Conservation (phyloP, 2,329 filamentous ascomycete species). For the Cordyceps javanica region DNA sequence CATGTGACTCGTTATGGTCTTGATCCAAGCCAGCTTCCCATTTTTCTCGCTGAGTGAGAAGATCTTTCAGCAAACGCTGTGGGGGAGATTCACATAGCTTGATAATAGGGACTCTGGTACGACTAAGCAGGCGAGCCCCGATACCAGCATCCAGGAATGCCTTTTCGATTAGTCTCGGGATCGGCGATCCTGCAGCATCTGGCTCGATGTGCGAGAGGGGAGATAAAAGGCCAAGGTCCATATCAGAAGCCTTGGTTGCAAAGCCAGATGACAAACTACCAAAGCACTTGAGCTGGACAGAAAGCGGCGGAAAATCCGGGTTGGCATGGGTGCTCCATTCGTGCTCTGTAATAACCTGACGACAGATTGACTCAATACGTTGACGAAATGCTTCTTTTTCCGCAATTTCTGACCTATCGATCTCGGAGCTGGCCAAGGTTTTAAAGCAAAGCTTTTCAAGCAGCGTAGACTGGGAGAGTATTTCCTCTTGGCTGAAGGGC, state of each 20-base stretch:
- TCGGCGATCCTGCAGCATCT: slow-evolving; percentile 49
- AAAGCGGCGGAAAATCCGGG: slow-evolving; percentile 42
- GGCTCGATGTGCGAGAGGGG: slow-evolving; percentile 49
- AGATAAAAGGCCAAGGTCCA: slow-evolving; percentile 78
- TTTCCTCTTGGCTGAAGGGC: slow-evolving; percentile 38
- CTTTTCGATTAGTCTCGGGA: slow-evolving; percentile 71
- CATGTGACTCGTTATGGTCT: slow-evolving; percentile 30
- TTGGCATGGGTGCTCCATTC: slow-evolving; percentile 38
- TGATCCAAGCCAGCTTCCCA: slow-evolving; percentile 58
- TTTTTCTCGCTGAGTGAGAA: slow-evolving; percentile 59
- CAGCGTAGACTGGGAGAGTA: slow-evolving; percentile 40
- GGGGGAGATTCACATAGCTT: slow-evolving; percentile 74
- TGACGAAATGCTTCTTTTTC: slow-evolving; percentile 67
- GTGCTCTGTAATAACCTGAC: slow-evolving; percentile 47
- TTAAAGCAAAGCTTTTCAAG: slow-evolving; percentile 43
- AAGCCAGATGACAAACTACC: slow-evolving; percentile 81
- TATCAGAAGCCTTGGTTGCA: slow-evolving; percentile 80
- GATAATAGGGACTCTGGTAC: slow-evolving; percentile 79
- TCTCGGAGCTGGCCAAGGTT: slow-evolving; percentile 51
- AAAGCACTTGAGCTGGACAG: slow-evolving; percentile 69
- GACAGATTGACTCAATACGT: slow-evolving; percentile 59
- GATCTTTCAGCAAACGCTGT: slow-evolving; percentile 50
- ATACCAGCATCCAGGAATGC: slow-evolving; percentile 64
- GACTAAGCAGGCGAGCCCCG: slow-evolving; percentile 70
- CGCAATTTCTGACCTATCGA: slow-evolving; percentile 54